These are phyloP conservation scores for Arthrobotrys entomopaga DNA, from an alignment of 2,329 filamentous ascomycete genomes.

Conservation along the genomic window DNA sequence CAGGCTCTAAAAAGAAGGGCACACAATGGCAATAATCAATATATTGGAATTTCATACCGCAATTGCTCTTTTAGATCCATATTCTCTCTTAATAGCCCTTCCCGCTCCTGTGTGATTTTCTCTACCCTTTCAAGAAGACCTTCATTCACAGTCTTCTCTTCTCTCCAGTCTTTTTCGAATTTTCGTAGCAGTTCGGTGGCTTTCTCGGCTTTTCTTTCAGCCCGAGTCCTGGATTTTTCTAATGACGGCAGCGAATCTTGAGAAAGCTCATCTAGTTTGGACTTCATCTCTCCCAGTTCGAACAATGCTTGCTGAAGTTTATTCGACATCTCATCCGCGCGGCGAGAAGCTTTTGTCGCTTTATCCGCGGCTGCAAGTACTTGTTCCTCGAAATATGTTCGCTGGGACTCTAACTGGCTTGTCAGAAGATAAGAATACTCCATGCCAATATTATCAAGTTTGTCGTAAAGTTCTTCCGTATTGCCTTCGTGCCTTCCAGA, in stretches of 20 bases:
- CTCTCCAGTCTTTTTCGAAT: slow-evolving; percentile 78
- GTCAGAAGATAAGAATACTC: slow-evolving; percentile 96
- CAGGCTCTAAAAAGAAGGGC: background rate
- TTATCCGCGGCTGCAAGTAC: slow-evolving; percentile 90
- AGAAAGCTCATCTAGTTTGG: slow-evolving; percentile 67
- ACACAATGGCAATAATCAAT: background rate
- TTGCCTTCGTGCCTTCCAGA: slow-evolving; percentile 56
- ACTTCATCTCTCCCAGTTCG: slow-evolving; percentile 68
- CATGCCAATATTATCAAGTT: slow-evolving; percentile 80
- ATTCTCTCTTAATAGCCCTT: slow-evolving; percentile 71
- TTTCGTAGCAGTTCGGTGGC: slow-evolving; percentile 79
- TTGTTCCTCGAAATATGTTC: slow-evolving; percentile 92
- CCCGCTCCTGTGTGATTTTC: slow-evolving; percentile 71
- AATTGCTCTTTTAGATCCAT: slow-evolving; percentile 62
- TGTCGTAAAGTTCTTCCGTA: slow-evolving; percentile 65
- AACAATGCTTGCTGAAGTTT: slow-evolving; percentile 66
- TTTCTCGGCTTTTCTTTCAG: slow-evolving; percentile 75
- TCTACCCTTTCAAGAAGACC: slow-evolving; percentile 84
- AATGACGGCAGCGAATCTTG: slow-evolving; percentile 72
- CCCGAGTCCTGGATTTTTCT: slow-evolving; percentile 77
- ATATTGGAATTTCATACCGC: slow-evolving; percentile 15
- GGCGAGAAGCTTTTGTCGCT: slow-evolving; percentile 61
- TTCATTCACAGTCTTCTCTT: slow-evolving; percentile 86
- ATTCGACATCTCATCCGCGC: slow-evolving; percentile 63
- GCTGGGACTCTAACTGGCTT: slow-evolving; percentile 90